Evolutionary conservation across 1,139 yeast species (phyloP).

Genomic region (Meyerozyma guilliermondii): DNA sequence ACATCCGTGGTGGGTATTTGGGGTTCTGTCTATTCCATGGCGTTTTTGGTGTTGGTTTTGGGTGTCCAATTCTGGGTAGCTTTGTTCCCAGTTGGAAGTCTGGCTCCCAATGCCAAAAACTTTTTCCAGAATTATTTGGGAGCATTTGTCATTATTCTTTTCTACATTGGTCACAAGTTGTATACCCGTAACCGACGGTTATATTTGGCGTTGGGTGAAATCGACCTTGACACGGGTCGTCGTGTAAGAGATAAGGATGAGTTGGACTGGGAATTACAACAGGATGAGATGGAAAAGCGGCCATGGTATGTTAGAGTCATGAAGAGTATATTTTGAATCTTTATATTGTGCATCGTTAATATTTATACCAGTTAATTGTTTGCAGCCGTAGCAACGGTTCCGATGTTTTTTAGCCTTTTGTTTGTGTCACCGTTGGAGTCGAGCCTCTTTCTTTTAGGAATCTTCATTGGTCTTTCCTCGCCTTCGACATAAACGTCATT

Average conservation of each 20-base stretch:
- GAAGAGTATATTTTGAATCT: not conserved
- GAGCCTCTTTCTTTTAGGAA: slow-evolving; percentile 26
- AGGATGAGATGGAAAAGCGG: slow-evolving; percentile 10
- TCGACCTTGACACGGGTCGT: slow-evolving; percentile 33
- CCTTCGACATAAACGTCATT: slow-evolving; percentile 78
- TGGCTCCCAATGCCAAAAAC: slow-evolving; percentile 24
- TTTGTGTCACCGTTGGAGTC: slow-evolving; percentile 9
- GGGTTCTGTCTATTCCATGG: slow-evolving; percentile 32
- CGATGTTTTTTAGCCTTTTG: slow-evolving; percentile 13
- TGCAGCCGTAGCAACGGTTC: not conserved
- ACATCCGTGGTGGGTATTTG: slow-evolving; percentile 25
- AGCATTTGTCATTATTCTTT: slow-evolving; percentile 25
- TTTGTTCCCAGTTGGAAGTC: slow-evolving; percentile 27
- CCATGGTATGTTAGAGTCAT: slow-evolving; percentile 6
- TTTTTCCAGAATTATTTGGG: slow-evolving; percentile 38
- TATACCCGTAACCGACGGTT: slow-evolving; percentile 30
- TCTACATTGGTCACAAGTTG: slow-evolving; percentile 31
- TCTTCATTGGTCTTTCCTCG: slow-evolving; percentile 65
- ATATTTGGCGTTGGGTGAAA: slow-evolving; percentile 20
- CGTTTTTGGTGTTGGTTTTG: slow-evolving; percentile 25
- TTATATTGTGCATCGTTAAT: not conserved
- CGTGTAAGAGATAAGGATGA: slow-evolving; percentile 23
- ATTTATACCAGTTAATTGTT: too few species aligned
- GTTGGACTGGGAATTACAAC: slow-evolving; percentile 19
- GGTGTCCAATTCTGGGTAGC: slow-evolving; percentile 37